Percentiles rank a stretch among this genome's conserved stretches.
Evolutionary conservation across 768 basidiomycete species (phyloP).

Genomic region (Rhodotorula graminis): DNA sequence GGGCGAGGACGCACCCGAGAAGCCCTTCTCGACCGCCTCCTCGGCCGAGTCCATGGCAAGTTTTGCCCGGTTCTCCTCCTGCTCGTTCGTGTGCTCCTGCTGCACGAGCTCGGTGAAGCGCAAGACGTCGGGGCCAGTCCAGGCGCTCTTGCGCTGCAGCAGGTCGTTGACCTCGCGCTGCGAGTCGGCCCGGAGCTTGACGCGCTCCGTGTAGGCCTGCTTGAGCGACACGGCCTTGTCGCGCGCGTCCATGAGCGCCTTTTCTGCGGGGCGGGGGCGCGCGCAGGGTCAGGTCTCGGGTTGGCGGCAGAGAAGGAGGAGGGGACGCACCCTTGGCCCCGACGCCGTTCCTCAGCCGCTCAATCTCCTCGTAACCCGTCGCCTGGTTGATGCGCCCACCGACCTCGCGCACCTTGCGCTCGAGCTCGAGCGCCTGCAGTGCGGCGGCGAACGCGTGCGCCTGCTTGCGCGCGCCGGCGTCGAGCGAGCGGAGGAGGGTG

Average conservation of each 20-base stretch:
- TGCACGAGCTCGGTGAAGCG: conserved; percentile 83
- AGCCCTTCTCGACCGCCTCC: conserved; percentile 74
- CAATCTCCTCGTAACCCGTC: conserved; percentile 88
- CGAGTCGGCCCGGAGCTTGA: conserved; percentile 71
- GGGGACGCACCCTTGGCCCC: conserved; percentile 66
- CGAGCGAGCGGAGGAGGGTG: conserved; percentile 7
- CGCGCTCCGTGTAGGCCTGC: conserved; percentile 67
- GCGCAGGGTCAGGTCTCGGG: not conserved
- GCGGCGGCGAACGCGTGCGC: conserved; percentile 19
- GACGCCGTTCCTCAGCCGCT: conserved; percentile 69
- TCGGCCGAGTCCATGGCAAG: conserved; percentile 64
- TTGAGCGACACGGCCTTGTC: conserved; percentile 69
- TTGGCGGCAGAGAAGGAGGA: not conserved
- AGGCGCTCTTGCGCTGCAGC: conserved; percentile 84
- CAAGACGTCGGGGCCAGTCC: conserved; percentile 81
- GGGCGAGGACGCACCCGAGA: conserved; percentile 52
- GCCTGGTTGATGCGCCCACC: conserved; percentile 75
- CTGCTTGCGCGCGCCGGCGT: conserved; percentile 15
- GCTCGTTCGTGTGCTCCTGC: conserved; percentile 80
- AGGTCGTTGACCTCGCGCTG: conserved; percentile 96
- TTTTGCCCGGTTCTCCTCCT: conserved; percentile 69
- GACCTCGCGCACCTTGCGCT: conserved; percentile 61
- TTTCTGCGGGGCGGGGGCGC: conserved; percentile 55
- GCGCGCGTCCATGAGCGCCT: conserved; percentile 63
- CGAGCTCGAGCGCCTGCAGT: conserved; percentile 31